A percentile compares a stretch with the other conserved stretches of the same genome.
phyloP scores from a whole-genome alignment of 257 asterid genomes.

The Striga asiatica region DNA sequence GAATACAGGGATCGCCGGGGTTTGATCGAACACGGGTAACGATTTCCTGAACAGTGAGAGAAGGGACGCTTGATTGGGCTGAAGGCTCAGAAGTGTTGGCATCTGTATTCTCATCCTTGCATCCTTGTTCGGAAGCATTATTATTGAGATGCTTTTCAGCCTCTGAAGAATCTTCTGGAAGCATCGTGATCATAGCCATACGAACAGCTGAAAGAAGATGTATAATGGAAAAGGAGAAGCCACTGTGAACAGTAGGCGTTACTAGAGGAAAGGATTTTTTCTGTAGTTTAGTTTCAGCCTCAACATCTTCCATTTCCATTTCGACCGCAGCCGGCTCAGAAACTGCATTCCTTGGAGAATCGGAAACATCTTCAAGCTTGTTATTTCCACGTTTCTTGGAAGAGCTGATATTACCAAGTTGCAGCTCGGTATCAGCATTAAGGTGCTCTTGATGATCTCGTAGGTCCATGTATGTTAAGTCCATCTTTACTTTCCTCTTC shows the following conservation, averaged over 20 bases:
- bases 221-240: slow-evolving; percentile 82
- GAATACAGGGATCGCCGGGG: slow-evolving; percentile 93
- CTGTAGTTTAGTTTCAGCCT: slow-evolving; percentile 53
- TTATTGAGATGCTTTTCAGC: slow-evolving; percentile 32
- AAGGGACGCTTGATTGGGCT: slow-evolving; percentile 41
- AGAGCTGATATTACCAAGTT: slow-evolving; percentile 32
- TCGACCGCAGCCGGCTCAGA: slow-evolving; percentile 38
- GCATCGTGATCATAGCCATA: slow-evolving; percentile 60
- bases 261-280: slow-evolving; percentile 68
- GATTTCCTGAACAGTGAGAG: slow-evolving; percentile 71
- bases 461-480: slow-evolving; percentile 29
- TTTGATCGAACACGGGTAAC: slow-evolving; percentile 76
- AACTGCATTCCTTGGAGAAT: slow-evolving; percentile 39
- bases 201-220: slow-evolving; percentile 98
- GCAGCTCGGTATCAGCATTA: slow-evolving; percentile 38
- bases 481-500: slow-evolving; percentile 72
- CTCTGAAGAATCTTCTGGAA: slow-evolving; percentile 64
- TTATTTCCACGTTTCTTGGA: slow-evolving; percentile 57
- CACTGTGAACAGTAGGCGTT: slow-evolving; percentile 79
- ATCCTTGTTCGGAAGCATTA: too few species aligned
- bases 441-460: slow-evolving; percentile 33
- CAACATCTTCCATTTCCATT: slow-evolving; percentile 48
- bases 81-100: slow-evolving; percentile 33
- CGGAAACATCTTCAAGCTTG: slow-evolving; percentile 41
- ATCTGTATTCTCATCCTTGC: slow-evolving; percentile 31